Base-by-base conservation (phyloP, 78 protist species). In the Tieghemostelium lacteum region DNA sequence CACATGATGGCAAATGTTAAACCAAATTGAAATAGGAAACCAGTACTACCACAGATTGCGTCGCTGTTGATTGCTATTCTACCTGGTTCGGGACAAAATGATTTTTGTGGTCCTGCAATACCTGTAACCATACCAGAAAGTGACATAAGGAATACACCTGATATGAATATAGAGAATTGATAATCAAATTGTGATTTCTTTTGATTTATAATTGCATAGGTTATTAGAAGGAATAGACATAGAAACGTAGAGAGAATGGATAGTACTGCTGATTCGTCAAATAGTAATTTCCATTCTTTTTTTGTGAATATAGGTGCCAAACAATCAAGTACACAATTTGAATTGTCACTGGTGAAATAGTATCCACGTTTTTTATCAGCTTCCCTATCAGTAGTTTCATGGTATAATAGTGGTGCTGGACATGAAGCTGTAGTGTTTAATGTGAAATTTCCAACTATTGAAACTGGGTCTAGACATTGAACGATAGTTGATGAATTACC, bases 121-220 rank as follows among this genome's bases (percentile, higher is more conserved):
- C 66, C 20, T 26, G 58, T 22, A n/a, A 83, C 58, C 1, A 58
- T 34, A 40, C 89, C 89, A 16, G 78, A 54, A 6, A 69, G 33
- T 29, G 54, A 28, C 49, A 69, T 55, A 39, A 50, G 28, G 29
- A 57, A 83, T 12, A 57, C 54, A 2, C 69, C 12, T 0, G 49
- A 19, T 26, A 67, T 36, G 20, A 69, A 66, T 29, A 61, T 61
- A 12, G 40, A 28, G 31, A 63, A 24, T 10, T 63, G 63, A 26
- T 49, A 52, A 73, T 83, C 89, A 62, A 26, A 83, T 37, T 65
- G 20, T 16, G 70, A 24, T 12, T 36, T 60, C 49, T 83, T 83
- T 42, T 17, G 31, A n/a, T 69, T 69, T 17, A 83, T 3, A 8
- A 83, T 31, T 26, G 36, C 65, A 49, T 24, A 78, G 2, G 88